Conservation (phyloP, 805 yeast genomes). For the Teunomyces barrocoloradensis region DNA sequence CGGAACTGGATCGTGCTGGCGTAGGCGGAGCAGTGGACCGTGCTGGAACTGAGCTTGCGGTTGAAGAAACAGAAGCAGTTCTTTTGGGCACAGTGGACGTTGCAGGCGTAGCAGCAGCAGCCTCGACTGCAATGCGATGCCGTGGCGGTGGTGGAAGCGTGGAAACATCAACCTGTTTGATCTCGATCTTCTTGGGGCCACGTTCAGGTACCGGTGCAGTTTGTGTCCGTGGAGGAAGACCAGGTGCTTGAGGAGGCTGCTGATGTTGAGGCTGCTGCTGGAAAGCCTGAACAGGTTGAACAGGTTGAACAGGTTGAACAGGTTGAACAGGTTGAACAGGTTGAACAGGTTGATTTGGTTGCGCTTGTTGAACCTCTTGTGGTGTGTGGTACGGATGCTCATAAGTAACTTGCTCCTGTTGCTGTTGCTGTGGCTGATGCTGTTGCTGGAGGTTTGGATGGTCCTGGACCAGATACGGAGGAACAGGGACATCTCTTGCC, state of each 20-base stretch:
- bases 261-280: neutral
- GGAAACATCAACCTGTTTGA: slow-evolving; percentile 3
- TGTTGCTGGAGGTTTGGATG: neutral
- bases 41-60: neutral
- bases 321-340: neutral
- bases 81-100: neutral
- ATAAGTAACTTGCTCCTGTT: slow-evolving; percentile 12
- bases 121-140: neutral
- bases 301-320: neutral
- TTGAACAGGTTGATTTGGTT: neutral
- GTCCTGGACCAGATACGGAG: neutral
- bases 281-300: neutral
- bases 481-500: neutral
- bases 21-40: neutral
- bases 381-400: slow-evolving; percentile 31
- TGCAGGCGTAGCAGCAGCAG: neutral
- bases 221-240: neutral
- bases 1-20: neutral
- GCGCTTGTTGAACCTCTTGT: too few species aligned
- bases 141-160: slow-evolving; percentile 5
- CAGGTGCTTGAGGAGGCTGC: neutral
- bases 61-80: neutral
- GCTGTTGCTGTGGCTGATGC: neutral
- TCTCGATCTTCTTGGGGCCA: neutral
- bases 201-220: neutral